Evolutionary conservation across 441 rosid genomes (phyloP), one percentile per base, ranked within the genome.

Genomic region (Geranium incanum): DNA sequence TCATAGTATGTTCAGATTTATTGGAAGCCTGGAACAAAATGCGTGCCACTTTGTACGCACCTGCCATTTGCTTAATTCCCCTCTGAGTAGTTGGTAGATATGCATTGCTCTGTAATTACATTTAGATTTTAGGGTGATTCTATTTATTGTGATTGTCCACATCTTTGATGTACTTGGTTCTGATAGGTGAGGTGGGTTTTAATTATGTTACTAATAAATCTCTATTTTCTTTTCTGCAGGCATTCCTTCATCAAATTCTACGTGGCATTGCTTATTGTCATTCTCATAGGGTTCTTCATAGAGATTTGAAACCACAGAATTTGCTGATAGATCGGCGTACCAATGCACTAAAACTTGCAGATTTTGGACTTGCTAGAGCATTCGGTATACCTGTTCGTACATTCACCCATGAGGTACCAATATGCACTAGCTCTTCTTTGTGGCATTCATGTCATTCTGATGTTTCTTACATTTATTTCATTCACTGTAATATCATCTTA

Each of bases 351-450:
- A 95, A 95, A 87, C 96, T 95, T 80, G 97, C 97, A 19, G 99
- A 95, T 86, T 95, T 95, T 88, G 99, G 99, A 68, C 85, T 95
- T 66, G 99, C 99, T 39, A 88, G 99, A 82, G 97, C 97, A 73
- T 92, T 95, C 78, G 96, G 96, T 62, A 88, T 90, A 76, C 97
- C 97, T 67, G 97, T 92, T 80, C 85, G 97, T 86, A 92, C 97
- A 60, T 95, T 92, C 81, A 92, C 99, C 4, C 97, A 95, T 74
- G 99, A 92, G 97, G 97, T 90, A 82, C 65, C 33, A 36, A 63
- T 38, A 73, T 50, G 57, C 16, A 50, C 13, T 50, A 50, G 57
- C 16, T 11, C 16, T 50, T 50, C 3, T 50, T 50, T 50, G 15
- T 12, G 57, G 4, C 57, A 50, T 50, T 50, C 16, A 1, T 50